Evolutionary conservation across 345 rosid genomes (phyloP).

Genomic region (Firmiana major): DNA sequence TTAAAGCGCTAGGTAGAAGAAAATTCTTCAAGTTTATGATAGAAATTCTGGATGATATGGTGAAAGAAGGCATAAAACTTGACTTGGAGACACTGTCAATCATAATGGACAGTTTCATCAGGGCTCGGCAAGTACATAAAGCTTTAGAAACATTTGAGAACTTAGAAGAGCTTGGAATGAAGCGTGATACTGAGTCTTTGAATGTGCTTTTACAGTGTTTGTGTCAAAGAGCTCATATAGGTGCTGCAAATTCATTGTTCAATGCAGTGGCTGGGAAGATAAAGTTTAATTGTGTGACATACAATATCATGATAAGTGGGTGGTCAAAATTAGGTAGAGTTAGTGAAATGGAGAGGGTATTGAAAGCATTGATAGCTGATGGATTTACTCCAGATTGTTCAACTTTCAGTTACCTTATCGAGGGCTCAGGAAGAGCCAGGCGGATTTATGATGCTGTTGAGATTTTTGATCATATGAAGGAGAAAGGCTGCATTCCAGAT

Average conservation of each 20-base stretch:
- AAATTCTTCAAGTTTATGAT: slow-evolving; percentile 53
- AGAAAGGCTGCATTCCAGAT: slow-evolving; percentile 45
- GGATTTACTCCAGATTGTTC: slow-evolving; percentile 53
- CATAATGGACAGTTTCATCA: slow-evolving; percentile 54
- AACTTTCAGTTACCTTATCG: slow-evolving; percentile 54
- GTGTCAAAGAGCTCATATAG: slow-evolving; percentile 64
- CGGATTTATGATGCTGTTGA: slow-evolving; percentile 55
- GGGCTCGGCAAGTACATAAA: slow-evolving; percentile 48
- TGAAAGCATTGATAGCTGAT: slow-evolving; percentile 58
- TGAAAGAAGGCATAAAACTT: slow-evolving; percentile 24
- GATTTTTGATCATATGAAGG: slow-evolving; percentile 51
- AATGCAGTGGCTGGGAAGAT: slow-evolving; percentile 51
- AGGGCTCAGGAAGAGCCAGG: slow-evolving; percentile 81
- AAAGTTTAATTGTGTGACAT: slow-evolving; percentile 42
- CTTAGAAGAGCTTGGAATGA: slow-evolving; percentile 47
- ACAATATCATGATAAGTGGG: slow-evolving; percentile 57
- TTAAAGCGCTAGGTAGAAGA: slow-evolving; percentile 73
- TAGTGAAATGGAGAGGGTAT: slow-evolving; percentile 48
- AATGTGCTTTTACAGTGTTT: slow-evolving; percentile 65
- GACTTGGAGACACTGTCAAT: slow-evolving; percentile 49
- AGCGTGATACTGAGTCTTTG: slow-evolving; percentile 46
- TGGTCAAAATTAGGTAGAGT: slow-evolving; percentile 77
- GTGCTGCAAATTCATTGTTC: slow-evolving; percentile 59
- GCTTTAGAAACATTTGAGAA: slow-evolving; percentile 53
- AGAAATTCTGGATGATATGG: slow-evolving; percentile 43